Conservation (phyloP, 1,139 yeast species). For the Insectozyma bohioensis region DNA sequence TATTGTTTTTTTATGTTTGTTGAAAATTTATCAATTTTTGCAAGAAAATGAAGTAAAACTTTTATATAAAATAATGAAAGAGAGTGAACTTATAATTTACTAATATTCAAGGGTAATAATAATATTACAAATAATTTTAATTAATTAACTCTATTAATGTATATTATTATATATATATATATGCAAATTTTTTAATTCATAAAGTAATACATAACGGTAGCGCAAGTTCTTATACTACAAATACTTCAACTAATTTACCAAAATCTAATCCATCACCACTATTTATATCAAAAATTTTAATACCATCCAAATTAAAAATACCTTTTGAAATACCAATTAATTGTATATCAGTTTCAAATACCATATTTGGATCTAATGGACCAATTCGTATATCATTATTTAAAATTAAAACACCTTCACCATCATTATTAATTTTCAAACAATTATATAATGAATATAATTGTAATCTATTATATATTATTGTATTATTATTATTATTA, state of each 20-base stretch:
- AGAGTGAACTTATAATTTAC: too few relatives aligned
- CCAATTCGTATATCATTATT: slow-evolving; percentile 68
- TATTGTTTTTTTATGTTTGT: too few relatives aligned
- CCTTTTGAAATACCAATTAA: slow-evolving; percentile 68
- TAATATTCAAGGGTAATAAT: too few relatives aligned
- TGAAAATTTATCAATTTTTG: too few relatives aligned
- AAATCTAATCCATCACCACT: slow-evolving; percentile 74
- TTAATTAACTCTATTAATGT: too few relatives aligned
- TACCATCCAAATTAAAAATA: slow-evolving; percentile 62
- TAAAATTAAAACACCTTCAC: slow-evolving; percentile 53
- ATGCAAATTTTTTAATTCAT: too few relatives aligned
- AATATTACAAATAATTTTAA: too few relatives aligned
- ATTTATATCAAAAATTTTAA: slow-evolving; percentile 59
- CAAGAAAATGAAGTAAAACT: too few relatives aligned
- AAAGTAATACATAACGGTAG: too few relatives aligned
- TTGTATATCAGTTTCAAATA: slow-evolving; percentile 62
- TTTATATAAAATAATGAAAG: too few relatives aligned
- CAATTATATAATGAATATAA: slow-evolving; percentile 34
- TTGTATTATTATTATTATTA: slow-evolving; percentile 14
- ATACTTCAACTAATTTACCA: slow-evolving; percentile 68
- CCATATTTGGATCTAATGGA: slow-evolving; percentile 58
- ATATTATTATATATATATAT: too few relatives aligned
- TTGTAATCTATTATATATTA: slow-evolving; percentile 25
- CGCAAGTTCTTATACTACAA: slow-evolving; percentile 37
- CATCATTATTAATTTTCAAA: slow-evolving; percentile 28